phyloP scores from a whole-genome alignment of 805 yeast genomes.

The Pichia sporocuriosa region DNA sequence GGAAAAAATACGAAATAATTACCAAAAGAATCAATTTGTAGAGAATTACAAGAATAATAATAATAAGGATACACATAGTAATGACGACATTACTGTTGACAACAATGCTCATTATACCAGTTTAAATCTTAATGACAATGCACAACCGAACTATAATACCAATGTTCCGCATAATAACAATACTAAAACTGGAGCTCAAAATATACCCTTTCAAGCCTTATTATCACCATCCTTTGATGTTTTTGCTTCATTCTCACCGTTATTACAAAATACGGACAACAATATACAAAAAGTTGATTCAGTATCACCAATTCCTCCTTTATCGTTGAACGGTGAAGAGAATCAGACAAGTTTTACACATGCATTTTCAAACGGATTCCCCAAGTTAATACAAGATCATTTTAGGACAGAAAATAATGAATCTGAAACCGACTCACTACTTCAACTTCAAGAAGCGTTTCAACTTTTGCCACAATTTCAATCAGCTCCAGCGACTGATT shows the following conservation, averaged over 20 bases:
- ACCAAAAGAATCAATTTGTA: too few species aligned
- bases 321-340: constrained; percentile 10
- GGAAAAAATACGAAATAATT: too few species aligned
- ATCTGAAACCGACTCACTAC: not conserved
- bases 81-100: too few species aligned
- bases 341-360: constrained; percentile 10
- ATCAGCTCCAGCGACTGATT: not conserved
- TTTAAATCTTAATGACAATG: too few species aligned
- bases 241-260: not conserved
- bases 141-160: too few species aligned
- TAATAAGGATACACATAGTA: too few species aligned
- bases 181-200: not conserved
- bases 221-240: constrained; percentile 1
- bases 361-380: constrained; percentile 22
- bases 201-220: not conserved
- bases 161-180: constrained; percentile 4
- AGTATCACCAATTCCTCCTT: constrained; percentile 1
- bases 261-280: not conserved
- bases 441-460: constrained; percentile 14
- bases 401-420: constrained; percentile 8
- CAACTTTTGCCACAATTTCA: constrained; percentile 12
- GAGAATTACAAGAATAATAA: too few species aligned
- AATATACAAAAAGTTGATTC: not conserved
- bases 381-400: constrained; percentile 21
- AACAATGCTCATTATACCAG: too few species aligned